These are phyloP conservation scores for Cardamine chenopodiifolia DNA, from an alignment of 345 rosid genomes.

Conservation along the genomic window DNA sequence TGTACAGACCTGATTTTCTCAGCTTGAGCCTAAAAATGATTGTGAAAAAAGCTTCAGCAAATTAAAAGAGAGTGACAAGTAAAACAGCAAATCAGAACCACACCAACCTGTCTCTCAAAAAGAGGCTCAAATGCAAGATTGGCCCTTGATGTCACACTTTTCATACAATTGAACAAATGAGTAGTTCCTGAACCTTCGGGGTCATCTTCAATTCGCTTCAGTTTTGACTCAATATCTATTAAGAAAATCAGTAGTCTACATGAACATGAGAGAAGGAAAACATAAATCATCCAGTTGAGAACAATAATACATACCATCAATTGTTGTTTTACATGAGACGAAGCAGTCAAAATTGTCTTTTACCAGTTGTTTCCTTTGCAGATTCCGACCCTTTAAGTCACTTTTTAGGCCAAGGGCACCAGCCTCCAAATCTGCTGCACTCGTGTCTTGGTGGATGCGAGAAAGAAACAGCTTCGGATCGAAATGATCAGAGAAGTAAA, in stretches of 20 bases:
- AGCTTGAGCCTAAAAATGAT: constrained; percentile 74
- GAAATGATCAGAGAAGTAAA: constrained; percentile 85
- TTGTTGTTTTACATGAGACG: constrained; percentile 98
- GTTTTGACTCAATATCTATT: constrained; percentile 90
- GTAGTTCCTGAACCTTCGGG: constrained; percentile 97
- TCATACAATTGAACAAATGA: constrained; percentile 77
- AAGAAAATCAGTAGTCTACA: constrained; percentile 27
- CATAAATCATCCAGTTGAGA: constrained; percentile 22
- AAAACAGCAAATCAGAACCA: neutral
- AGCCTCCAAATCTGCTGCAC: constrained; percentile 85
- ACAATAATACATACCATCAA: constrained; percentile 72
- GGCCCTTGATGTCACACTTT: constrained; percentile 80
- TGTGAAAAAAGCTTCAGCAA: constrained; percentile 25
- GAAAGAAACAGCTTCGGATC: constrained; percentile 93
- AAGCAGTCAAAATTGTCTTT: constrained; percentile 98
- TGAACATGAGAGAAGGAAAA: constrained; percentile 34
- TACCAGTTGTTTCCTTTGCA: constrained; percentile 91
- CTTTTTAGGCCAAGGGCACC: constrained; percentile 95
- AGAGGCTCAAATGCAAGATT: constrained; percentile 88
- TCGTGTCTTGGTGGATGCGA: constrained; percentile 79
- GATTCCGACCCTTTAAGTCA: constrained; percentile 90
- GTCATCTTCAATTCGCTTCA: constrained; percentile 92
- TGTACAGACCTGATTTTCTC: constrained; percentile 98
- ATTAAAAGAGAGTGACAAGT: constrained; percentile 31
- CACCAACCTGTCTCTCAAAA: constrained; percentile 94